Evolutionary conservation across 306 rosid genomes (phyloP), one percentile per base, ranked within the genome.

Genomic region (Albizia julibrissin): DNA sequence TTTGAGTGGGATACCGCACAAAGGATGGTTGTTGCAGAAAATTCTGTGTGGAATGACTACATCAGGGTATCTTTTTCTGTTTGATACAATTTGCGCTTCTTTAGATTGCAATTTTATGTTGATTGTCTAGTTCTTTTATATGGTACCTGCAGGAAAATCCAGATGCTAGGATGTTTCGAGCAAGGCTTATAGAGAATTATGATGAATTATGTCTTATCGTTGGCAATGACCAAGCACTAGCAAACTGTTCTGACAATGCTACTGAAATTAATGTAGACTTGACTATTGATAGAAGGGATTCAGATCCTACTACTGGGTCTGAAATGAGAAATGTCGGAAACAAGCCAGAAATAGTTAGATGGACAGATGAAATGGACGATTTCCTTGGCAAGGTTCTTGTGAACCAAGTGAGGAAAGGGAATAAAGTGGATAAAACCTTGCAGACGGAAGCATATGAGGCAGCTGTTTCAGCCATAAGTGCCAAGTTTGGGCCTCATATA

Each of bases 341-440:
- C 81, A 88, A 84, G 76, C 67, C 77, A 50, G 88, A 86, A 84
- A 84, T 19, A 4, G 72, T 86, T 62, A 84, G 86, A 84, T 89
- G 91, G 93, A 87, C 93, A 70, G 80, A 74, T 67, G 84, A 87
- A 84, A 89, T 89, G 93, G 93, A 89, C 73, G 47, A 71, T 79
- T 89, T 86, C 84, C 89, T 86, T 80, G 91, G 88, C 47, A 86
- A 78, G 85, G 71, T 83, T 72, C 91, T 87, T 24, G 89, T 78
- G 34, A 88, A 80, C 59, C 90, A 89, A 74, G 89, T 86, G 87
- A 85, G 58, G 59, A 89, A 82, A 79, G 91, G 93, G 80, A 85
- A 83, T 78, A 86, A 86, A 86, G 78, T 80, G 67, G 91, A 89
- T 80, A 87, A 79, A 54, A 78, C 64, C 69, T 84, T 89, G 72